Conservation (phyloP, 148 eudicot species). For the Cornus kousa region DNA sequence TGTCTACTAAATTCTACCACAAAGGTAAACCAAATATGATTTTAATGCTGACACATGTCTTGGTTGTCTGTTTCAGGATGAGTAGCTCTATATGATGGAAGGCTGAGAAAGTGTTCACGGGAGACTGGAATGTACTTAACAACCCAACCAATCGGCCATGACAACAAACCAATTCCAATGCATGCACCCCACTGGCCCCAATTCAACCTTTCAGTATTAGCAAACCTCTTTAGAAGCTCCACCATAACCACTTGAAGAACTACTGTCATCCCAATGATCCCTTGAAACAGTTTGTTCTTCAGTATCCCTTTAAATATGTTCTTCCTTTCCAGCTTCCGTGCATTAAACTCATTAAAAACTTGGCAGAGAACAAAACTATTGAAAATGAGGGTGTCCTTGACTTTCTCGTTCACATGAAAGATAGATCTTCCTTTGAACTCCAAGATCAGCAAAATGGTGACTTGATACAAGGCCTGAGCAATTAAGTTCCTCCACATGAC, state of each 20-base stretch:
- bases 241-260: constrained; percentile 32
- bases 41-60: no score
- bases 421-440: constrained; percentile 35
- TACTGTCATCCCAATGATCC: constrained; percentile 25
- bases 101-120: neutral
- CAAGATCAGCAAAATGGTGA: constrained; percentile 27
- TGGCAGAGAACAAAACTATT: constrained; percentile 47
- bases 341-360: constrained; percentile 36
- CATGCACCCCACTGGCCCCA: constrained; percentile 34
- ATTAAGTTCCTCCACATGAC: constrained; percentile 47
- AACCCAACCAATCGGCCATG: constrained; percentile 36
- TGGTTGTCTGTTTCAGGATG: no score
- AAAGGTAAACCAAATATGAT: no score
- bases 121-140: constrained; percentile 16
- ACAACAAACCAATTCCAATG: constrained; percentile 22
- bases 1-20: no score
- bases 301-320: constrained; percentile 31
- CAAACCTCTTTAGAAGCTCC: constrained; percentile 31
- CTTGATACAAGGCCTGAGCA: constrained; percentile 41
- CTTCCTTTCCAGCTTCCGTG: constrained; percentile 29
- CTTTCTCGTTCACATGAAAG: constrained; percentile 24
- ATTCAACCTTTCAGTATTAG: constrained; percentile 29
- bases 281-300: constrained; percentile 26
- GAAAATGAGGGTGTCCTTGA: constrained; percentile 43
- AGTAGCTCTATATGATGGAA: neutral